A percentile compares a stretch with the other conserved stretches of the same genome.
Evolutionary conservation across 1,284 basidiomycete species (phyloP).

Genomic region (Abortiporus biennis): DNA sequence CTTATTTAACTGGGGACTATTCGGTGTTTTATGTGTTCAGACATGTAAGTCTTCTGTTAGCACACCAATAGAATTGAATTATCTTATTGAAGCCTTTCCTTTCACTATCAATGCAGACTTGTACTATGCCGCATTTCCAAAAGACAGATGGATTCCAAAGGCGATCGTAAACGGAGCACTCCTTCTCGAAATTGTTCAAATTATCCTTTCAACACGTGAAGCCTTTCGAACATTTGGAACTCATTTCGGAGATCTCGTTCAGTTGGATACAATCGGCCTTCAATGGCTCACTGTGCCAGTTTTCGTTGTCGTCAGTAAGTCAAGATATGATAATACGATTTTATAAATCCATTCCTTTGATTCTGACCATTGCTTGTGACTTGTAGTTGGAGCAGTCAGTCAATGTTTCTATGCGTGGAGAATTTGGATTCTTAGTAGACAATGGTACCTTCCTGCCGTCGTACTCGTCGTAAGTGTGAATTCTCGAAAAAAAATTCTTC

Average conservation of each 20-base stretch:
- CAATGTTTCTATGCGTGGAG: slow-evolving; percentile 25
- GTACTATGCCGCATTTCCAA: slow-evolving; percentile 14
- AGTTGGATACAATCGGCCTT: slow-evolving; percentile 17
- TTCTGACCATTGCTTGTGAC: slow-evolving; percentile 1
- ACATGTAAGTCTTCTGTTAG: slow-evolving; percentile 9
- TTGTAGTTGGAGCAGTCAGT: slow-evolving; percentile 14
- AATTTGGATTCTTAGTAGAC: slow-evolving; percentile 13
- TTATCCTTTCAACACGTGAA: slow-evolving; percentile 19
- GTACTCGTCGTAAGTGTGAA: too few relatives aligned
- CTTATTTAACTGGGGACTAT: slow-evolving; percentile 15
- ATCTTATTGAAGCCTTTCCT: background rate
- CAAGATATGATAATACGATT: background rate
- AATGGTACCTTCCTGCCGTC: slow-evolving; percentile 3
- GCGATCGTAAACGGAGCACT: slow-evolving; percentile 8
- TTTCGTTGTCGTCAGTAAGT: slow-evolving; percentile 21
- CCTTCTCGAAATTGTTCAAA: slow-evolving; percentile 19
- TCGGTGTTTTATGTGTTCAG: slow-evolving; percentile 13
- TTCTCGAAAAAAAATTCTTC: too few relatives aligned
- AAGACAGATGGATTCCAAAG: slow-evolving; percentile 9
- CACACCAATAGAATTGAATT: background rate
- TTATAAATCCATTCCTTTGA: background rate
- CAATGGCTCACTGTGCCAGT: slow-evolving; percentile 23
- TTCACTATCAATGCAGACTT: slow-evolving; percentile 6
- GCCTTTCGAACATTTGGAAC: slow-evolving; percentile 20
- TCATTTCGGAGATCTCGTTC: slow-evolving; percentile 19